phyloP scores from a whole-genome alignment of 1,284 basidiomycete genomes.

The Ceratobasidium sp. region DNA sequence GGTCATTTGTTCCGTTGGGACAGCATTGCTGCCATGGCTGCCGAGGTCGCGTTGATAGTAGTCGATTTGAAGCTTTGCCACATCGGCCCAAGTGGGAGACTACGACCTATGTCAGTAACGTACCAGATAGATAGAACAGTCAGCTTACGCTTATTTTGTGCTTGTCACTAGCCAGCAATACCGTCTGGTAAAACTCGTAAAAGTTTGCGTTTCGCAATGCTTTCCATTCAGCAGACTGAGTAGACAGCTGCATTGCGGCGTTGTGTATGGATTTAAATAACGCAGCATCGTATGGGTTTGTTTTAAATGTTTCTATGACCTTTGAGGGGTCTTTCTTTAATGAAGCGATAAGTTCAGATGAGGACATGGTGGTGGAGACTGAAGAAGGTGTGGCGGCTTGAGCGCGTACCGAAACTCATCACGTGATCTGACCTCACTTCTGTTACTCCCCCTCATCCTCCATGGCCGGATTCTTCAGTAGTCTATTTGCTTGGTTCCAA shows the following conservation, averaged over 20 bases:
- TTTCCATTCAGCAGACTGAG: slow-evolving; percentile 38
- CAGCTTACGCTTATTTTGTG: slow-evolving; percentile 15
- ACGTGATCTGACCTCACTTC: slow-evolving; percentile 43
- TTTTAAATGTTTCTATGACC: slow-evolving; percentile 29
- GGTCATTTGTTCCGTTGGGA: slow-evolving; percentile 36
- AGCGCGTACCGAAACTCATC: slow-evolving; percentile 16
- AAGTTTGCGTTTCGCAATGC: slow-evolving; percentile 34
- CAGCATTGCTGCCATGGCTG: slow-evolving; percentile 7
- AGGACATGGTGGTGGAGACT: slow-evolving; percentile 23
- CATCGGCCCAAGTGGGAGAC: slow-evolving; percentile 31
- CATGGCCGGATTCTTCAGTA: slow-evolving; percentile 73
- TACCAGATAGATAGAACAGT: not conserved
- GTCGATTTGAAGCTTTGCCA: slow-evolving; percentile 35
- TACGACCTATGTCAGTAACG: not conserved
- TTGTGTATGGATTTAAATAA: slow-evolving; percentile 18
- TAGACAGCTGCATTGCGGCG: slow-evolving; percentile 27
- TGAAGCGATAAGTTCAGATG: slow-evolving; percentile 15
- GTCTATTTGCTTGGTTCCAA: slow-evolving; percentile 67
- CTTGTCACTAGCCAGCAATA: slow-evolving; percentile 20
- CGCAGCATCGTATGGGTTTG: slow-evolving; percentile 7
- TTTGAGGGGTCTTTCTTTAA: slow-evolving; percentile 38
- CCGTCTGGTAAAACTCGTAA: slow-evolving; percentile 41
- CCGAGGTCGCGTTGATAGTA: slow-evolving; percentile 31
- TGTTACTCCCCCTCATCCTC: slow-evolving; percentile 22
- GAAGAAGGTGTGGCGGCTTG: not conserved